A percentile compares a stretch with the other conserved stretches of the same genome.
These are phyloP conservation scores for Blastocystis hominis DNA, from an alignment of 352 stramenopile species.

Conservation along the genomic window DNA sequence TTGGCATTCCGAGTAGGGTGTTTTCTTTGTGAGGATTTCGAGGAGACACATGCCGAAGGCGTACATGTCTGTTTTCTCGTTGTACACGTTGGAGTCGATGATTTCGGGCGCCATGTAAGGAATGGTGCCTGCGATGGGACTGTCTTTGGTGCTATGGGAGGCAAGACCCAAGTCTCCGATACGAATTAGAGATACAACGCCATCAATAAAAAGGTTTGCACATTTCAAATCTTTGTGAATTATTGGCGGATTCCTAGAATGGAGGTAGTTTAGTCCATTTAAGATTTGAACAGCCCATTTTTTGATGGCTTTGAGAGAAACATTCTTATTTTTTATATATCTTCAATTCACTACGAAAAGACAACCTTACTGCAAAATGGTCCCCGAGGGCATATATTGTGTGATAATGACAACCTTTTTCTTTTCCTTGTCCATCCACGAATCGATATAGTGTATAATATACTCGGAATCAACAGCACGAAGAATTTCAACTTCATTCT, in stretches of 20 bases:
- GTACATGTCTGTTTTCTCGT: constrained; percentile 79
- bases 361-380: constrained; percentile 69
- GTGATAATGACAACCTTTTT: constrained; percentile 97
- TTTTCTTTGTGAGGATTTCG: constrained; percentile 96
- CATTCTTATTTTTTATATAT: constrained; percentile 48
- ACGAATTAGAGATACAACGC: constrained; percentile 74
- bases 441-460: constrained; percentile 97
- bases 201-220: constrained; percentile 81
- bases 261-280: constrained; percentile 73
- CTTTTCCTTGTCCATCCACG: constrained; percentile 92
- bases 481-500: constrained; percentile 90
- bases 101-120: constrained; percentile 98
- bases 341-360: not conserved
- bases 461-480: constrained; percentile 93
- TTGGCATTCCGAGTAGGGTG: constrained; percentile 80
- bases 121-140: constrained; percentile 74
- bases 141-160: constrained; percentile 19
- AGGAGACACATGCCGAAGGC: constrained; percentile 98
- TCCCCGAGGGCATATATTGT: constrained; percentile 90
- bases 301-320: constrained; percentile 67
- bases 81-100: constrained; percentile 73
- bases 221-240: constrained; percentile 80
- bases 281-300: constrained; percentile 77
- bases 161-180: constrained; percentile 74
- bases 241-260: constrained; percentile 73